Evolutionary conservation across 2,329 filamentous ascomycete genomes (phyloP).

Genomic region (Colletotrichum limetticola): DNA sequence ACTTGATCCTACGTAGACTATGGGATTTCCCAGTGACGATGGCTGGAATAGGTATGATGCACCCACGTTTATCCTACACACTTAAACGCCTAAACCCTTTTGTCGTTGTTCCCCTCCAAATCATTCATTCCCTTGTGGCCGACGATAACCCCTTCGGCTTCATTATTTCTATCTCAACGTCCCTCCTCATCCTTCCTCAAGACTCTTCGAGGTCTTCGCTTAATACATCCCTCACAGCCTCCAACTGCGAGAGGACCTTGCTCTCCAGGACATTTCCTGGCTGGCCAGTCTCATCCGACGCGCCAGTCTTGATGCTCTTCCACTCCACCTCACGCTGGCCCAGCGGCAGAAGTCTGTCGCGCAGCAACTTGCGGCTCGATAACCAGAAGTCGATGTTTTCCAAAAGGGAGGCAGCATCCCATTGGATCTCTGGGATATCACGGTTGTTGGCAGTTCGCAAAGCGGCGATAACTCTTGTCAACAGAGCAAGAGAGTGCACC

Average conservation of each 20-base stretch:
- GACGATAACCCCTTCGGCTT: constrained; percentile 1
- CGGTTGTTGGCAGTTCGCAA: constrained; percentile 74
- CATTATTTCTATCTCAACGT: constrained; percentile 3
- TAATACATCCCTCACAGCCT: constrained; percentile 66
- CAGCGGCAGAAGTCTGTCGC: constrained; percentile 78
- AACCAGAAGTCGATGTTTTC: constrained; percentile 90
- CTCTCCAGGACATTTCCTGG: constrained; percentile 75
- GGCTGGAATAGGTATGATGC: constrained; percentile 15
- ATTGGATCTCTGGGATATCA: constrained; percentile 78
- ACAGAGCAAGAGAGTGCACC: constrained; percentile 80
- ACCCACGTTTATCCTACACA: constrained; percentile 27
- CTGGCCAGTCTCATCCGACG: constrained; percentile 44
- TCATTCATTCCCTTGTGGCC: constrained; percentile 14
- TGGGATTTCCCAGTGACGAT: constrained; percentile 5
- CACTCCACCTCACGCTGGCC: constrained; percentile 78
- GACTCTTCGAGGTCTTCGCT: constrained; percentile 58
- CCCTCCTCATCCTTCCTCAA: neutral
- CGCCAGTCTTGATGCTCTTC: constrained; percentile 54
- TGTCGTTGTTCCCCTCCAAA: constrained; percentile 13
- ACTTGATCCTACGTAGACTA: constrained; percentile 21
- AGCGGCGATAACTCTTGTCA: constrained; percentile 77
- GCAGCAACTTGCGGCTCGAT: constrained; percentile 73
- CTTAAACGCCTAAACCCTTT: constrained; percentile 27
- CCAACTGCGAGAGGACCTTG: constrained; percentile 77
- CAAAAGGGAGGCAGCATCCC: constrained; percentile 77